Evolutionary conservation across 495 filamentous ascomycete genomes (phyloP), one percentile per base, ranked within the genome.

Genomic region (Astrocystis sublimbata): DNA sequence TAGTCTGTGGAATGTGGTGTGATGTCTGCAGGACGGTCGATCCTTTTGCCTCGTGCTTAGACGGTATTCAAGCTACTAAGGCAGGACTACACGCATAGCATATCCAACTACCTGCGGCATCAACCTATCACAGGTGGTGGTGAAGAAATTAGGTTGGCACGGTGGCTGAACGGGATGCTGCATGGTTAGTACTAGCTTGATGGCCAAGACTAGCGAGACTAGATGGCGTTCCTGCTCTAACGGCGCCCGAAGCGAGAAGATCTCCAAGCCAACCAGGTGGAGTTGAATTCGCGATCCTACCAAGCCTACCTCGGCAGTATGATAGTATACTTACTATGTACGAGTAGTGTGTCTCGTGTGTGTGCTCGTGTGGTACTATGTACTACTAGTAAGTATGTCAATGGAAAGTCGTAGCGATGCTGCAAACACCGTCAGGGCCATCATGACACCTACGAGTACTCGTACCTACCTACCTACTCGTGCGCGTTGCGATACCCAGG

Each of bases 81-180:
- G 24, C 23, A n/a, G n/a, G n/a, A n/a, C n/a, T n/a, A n/a, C n/a
- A n/a, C n/a, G n/a, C n/a, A n/a, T n/a, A n/a, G n/a, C n/a, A n/a
- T n/a, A n/a, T n/a, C n/a, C n/a, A n/a, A n/a, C n/a, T n/a, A n/a
- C n/a, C n/a, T n/a, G n/a, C n/a, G n/a, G n/a, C n/a, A n/a, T 6
- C 33, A 6, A 36, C 28, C 49, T 35, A 52, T 52, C 49, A 30
- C 35, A 6, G 13, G 13, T 46, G 28, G 24, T 33, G 42, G n/a
- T n/a, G n/a, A n/a, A n/a, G n/a, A n/a, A 41, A 41, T 40, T 51
- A 21, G 58, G 58, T 45, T 38, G 38, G 58, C 36, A 28, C 31
- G 46, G 46, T 60, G 58, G 58, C 58, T 60, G 46, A n/a, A 60
- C 58, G 58, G 46, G 46, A 60, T 52, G 58, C 46, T 42, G 40